Percentiles rank a stretch among this genome's conserved stretches.
These are phyloP conservation scores for Galerina marginata DNA, from an alignment of 768 basidiomycete species.

Conservation along the genomic window DNA sequence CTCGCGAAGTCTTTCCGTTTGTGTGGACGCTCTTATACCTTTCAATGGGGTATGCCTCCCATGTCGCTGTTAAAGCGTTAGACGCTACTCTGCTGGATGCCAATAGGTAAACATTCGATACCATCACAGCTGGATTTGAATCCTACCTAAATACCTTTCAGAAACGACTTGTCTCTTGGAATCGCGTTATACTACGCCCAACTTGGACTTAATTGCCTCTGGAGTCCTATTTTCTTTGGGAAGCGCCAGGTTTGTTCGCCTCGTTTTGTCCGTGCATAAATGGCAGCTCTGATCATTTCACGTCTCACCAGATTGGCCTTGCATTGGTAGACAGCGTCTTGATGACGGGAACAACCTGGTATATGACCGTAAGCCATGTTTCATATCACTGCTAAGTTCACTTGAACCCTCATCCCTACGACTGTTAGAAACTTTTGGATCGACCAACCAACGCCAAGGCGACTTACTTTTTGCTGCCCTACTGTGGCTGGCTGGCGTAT, in stretches of 20 bases:
- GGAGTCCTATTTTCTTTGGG: conserved; percentile 72
- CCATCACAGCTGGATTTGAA: not conserved
- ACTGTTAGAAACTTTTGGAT: conserved; percentile 51
- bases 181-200: conserved; percentile 67
- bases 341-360: conserved; percentile 57
- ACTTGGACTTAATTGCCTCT: conserved; percentile 60
- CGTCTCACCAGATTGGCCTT: conserved; percentile 46
- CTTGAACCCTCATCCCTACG: not conserved
- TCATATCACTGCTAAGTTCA: not conserved
- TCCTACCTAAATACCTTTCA: conserved; percentile 19
- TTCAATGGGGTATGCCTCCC: conserved; percentile 71
- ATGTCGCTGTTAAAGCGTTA: conserved; percentile 60
- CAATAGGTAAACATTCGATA: conserved; percentile 40
- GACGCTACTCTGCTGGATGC: conserved; percentile 47
- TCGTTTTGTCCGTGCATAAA: not conserved
- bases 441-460: conserved; percentile 49
- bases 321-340: conserved; percentile 61
- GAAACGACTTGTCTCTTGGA: conserved; percentile 48
- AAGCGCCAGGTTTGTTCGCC: conserved; percentile 43
- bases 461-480: conserved; percentile 65
- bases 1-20: conserved; percentile 59
- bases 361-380: conserved; percentile 56
- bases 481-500: conserved; percentile 69
- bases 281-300: not conserved
- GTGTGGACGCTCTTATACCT: conserved; percentile 60